These are phyloP conservation scores for Zangia roseola DNA, from an alignment of 768 basidiomycete species.

Conservation along the genomic window DNA sequence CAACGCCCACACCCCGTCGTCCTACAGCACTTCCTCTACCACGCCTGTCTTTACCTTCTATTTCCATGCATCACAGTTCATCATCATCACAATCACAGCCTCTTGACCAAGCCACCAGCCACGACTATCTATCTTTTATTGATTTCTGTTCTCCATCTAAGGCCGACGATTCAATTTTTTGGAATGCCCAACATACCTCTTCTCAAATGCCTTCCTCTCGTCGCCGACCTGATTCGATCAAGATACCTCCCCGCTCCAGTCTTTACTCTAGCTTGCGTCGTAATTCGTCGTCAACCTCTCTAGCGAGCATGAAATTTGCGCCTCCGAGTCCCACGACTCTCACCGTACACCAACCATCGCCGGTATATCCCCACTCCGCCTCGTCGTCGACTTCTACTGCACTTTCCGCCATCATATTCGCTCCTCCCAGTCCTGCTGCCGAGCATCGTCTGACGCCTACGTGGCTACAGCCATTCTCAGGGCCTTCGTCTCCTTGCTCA, in stretches of 20 bases:
- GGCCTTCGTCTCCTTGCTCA: slow-evolving; percentile 29
- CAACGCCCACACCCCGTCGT: slow-evolving; percentile 39
- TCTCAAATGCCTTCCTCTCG: slow-evolving; percentile 7
- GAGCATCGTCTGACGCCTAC: slow-evolving; percentile 7
- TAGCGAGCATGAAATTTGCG: slow-evolving; percentile 33
- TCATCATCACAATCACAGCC: slow-evolving; percentile 15
- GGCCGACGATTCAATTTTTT: slow-evolving; percentile 11
- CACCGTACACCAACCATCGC: slow-evolving; percentile 6
- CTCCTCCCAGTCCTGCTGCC: slow-evolving; percentile 25
- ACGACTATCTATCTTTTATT: slow-evolving; percentile 46
- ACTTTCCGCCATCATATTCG: slow-evolving; percentile 31
- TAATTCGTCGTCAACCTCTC: slow-evolving; percentile 23
- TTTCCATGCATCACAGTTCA: slow-evolving; percentile 18
- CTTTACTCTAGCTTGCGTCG: slow-evolving; percentile 14
- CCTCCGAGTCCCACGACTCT: slow-evolving; percentile 26
- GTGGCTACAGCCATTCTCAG: slow-evolving; percentile 17
- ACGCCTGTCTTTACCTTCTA: slow-evolving; percentile 20
- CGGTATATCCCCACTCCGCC: slow-evolving; percentile 5
- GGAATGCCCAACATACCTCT: slow-evolving; percentile 1
- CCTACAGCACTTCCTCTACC: slow-evolving; percentile 31
- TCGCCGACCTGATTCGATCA: slow-evolving; percentile 17
- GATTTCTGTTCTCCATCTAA: slow-evolving; percentile 40
- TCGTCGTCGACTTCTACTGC: slow-evolving; percentile 15
- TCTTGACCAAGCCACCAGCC: slow-evolving; percentile 25
- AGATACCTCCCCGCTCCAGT: slow-evolving; percentile 15